These are phyloP conservation scores for Phytopythium kandeliae DNA, from an alignment of 352 stramenopile genomes.

Conservation along the genomic window DNA sequence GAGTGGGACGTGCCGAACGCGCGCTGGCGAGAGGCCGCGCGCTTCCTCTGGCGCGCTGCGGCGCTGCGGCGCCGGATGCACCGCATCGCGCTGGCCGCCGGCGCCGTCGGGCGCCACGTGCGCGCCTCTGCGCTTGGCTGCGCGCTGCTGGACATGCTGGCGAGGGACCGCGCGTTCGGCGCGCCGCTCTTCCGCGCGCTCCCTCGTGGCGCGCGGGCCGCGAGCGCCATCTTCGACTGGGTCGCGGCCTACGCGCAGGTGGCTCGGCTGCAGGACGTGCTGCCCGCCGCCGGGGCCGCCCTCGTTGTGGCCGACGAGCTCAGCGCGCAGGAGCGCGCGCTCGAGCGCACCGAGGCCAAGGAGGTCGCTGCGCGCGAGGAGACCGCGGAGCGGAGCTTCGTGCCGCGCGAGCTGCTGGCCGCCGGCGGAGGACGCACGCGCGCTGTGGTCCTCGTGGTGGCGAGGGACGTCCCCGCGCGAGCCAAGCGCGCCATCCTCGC, in stretches of 20 bases:
- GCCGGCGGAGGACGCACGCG: slow-evolving; percentile 23
- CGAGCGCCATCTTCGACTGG: slow-evolving; percentile 54
- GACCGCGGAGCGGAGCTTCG: slow-evolving; percentile 45
- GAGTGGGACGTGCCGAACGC: slow-evolving; percentile 46
- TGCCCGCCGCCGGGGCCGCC: slow-evolving; percentile 16
- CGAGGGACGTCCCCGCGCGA: slow-evolving; percentile 50
- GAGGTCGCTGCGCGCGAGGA: slow-evolving; percentile 27
- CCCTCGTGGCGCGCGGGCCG: slow-evolving; percentile 39
- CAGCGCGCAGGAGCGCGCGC: slow-evolving; percentile 25
- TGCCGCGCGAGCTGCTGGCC: slow-evolving; percentile 34
- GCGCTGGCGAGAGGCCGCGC: slow-evolving; percentile 56
- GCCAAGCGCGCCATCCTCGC: slow-evolving; percentile 32
- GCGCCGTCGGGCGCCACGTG: slow-evolving; percentile 18
- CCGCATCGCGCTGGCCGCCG: slow-evolving; percentile 34
- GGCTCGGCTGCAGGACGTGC: slow-evolving; percentile 30
- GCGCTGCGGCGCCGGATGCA: slow-evolving; percentile 46
- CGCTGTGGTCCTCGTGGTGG: slow-evolving; percentile 61
- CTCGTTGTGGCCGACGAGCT: slow-evolving; percentile 34
- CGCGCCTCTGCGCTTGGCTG: slow-evolving; percentile 27
- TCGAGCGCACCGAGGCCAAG: slow-evolving; percentile 27
- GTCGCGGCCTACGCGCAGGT: slow-evolving; percentile 39
- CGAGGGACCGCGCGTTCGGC: slow-evolving; percentile 41
- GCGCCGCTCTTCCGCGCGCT: slow-evolving; percentile 40
- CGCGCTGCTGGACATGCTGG: slow-evolving; percentile 38
- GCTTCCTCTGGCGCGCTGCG: slow-evolving; percentile 43